A percentile compares a stretch with the other conserved stretches of the same genome.
Conservation (phyloP, 2,329 filamentous ascomycete genomes). For the Aspergillus vadensis region DNA sequence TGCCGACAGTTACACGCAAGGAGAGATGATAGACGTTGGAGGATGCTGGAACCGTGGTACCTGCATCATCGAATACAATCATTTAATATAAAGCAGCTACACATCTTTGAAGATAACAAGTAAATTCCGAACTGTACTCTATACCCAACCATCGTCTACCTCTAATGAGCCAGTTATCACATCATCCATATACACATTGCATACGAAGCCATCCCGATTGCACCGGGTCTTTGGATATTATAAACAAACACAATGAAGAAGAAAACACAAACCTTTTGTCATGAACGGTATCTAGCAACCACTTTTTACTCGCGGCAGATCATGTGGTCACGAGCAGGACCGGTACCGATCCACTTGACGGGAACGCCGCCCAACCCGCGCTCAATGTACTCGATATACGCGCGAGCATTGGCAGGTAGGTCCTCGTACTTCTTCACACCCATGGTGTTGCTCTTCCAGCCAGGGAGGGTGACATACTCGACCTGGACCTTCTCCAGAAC, state of each 20-base stretch:
- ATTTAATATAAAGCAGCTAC: too few species aligned
- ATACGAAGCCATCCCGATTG: not conserved
- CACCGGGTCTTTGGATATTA: constrained; percentile 7
- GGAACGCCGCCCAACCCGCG: constrained; percentile 56
- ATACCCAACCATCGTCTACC: constrained; percentile 3
- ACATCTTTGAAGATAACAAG: not conserved
- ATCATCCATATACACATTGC: constrained; percentile 5
- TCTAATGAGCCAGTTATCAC: constrained; percentile 1
- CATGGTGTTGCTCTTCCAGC: constrained; percentile 64
- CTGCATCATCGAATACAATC: too few species aligned
- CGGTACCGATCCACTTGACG: constrained; percentile 65
- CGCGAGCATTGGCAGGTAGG: constrained; percentile 58
- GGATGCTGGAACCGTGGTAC: too few species aligned
- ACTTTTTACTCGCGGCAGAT: constrained; percentile 48
- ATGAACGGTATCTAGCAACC: not conserved
- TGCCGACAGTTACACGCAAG: not conserved
- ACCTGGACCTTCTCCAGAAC: constrained; percentile 57
- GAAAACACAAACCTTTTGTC: not conserved
- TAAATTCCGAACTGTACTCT: not conserved
- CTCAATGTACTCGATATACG: constrained; percentile 66
- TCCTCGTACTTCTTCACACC: constrained; percentile 59
- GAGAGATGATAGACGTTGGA: not conserved
- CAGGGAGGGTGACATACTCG: constrained; percentile 60
- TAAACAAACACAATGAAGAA: not conserved
- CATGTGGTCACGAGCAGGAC: constrained; percentile 64